Conservation (phyloP, 495 filamentous ascomycete genomes). For the Aspergillus hancockii region DNA sequence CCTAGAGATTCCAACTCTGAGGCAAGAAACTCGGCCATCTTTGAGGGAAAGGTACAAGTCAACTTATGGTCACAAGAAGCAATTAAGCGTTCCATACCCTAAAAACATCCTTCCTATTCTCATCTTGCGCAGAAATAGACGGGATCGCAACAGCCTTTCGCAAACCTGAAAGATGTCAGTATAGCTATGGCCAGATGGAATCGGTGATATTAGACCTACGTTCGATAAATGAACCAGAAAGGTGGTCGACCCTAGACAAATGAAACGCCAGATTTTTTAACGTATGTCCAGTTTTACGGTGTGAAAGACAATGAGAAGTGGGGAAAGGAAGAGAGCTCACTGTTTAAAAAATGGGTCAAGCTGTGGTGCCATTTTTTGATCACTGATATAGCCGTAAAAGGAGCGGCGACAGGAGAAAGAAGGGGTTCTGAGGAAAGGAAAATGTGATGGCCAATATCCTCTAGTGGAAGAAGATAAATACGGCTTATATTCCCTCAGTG, state of each 20-base stretch:
- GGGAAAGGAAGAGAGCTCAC: slow-evolving; percentile 38
- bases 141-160: slow-evolving; percentile 93
- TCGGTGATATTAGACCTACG: slow-evolving; percentile 46
- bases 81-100: slow-evolving; percentile 44
- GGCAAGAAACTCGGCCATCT: slow-evolving; percentile 93
- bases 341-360: slow-evolving; percentile 83
- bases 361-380: slow-evolving; percentile 76
- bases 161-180: slow-evolving; percentile 51
- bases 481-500: slow-evolving; percentile 23
- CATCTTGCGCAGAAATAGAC: slow-evolving; percentile 88
- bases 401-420: slow-evolving; percentile 31
- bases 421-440: slow-evolving; percentile 8
- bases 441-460: neutral
- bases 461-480: slow-evolving; percentile 10
- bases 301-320: neutral
- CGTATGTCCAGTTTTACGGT: neutral
- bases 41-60: slow-evolving; percentile 6
- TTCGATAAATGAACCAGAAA: slow-evolving; percentile 84
- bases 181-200: neutral
- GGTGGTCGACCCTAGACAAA: slow-evolving; percentile 66
- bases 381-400: slow-evolving; percentile 48
- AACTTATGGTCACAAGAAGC: neutral
- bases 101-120: slow-evolving; percentile 84
- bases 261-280: neutral
- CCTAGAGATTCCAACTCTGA: slow-evolving; percentile 79